Evolutionary conservation across 23 red algal species (phyloP).

Genomic region (Pyropia haitanensis): DNA sequence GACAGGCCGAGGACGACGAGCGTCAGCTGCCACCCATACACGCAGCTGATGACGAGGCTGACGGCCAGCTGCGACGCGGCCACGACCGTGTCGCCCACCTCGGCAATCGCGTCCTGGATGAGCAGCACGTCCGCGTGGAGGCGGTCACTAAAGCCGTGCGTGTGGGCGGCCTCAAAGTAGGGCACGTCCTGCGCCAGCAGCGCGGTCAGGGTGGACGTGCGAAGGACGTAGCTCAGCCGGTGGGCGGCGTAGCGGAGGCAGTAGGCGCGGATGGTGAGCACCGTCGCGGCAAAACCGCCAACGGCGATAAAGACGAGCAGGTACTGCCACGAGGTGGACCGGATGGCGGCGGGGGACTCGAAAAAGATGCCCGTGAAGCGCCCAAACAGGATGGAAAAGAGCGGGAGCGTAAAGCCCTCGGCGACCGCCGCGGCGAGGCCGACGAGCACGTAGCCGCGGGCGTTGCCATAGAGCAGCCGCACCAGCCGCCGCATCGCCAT

Average conservation of each 20-base stretch:
- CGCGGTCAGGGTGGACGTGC: conserved; percentile 7
- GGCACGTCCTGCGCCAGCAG: conserved; percentile 4
- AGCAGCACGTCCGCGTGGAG: conserved; percentile 39
- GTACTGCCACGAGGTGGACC: conserved; percentile 22
- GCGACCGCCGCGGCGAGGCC: conserved; percentile 13
- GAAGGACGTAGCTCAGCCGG: neutral
- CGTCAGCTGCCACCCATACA: conserved; percentile 70
- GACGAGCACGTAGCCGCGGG: neutral
- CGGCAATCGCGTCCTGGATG: conserved; percentile 23
- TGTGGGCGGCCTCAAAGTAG: conserved; percentile 2
- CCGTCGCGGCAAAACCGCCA: conserved; percentile 4
- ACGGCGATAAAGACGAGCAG: conserved; percentile 21
- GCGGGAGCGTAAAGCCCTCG: conserved; percentile 26
- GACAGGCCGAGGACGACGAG: conserved; percentile 44
- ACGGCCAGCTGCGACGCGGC: conserved; percentile 29
- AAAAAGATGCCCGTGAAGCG: conserved; percentile 15
- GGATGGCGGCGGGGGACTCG: conserved; percentile 4
- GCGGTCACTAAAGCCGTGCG: conserved; percentile 16
- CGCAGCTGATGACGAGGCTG: conserved; percentile 46
- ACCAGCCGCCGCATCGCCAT: no score
- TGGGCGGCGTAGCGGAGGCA: no score
- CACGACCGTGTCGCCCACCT: conserved; percentile 49
- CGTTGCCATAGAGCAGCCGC: no score
- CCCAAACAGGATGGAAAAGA: conserved; percentile 43
- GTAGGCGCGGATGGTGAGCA: no score